These are phyloP conservation scores for Venturia pyrina DNA, from an alignment of 2,329 filamentous ascomycete species.

Conservation along the genomic window DNA sequence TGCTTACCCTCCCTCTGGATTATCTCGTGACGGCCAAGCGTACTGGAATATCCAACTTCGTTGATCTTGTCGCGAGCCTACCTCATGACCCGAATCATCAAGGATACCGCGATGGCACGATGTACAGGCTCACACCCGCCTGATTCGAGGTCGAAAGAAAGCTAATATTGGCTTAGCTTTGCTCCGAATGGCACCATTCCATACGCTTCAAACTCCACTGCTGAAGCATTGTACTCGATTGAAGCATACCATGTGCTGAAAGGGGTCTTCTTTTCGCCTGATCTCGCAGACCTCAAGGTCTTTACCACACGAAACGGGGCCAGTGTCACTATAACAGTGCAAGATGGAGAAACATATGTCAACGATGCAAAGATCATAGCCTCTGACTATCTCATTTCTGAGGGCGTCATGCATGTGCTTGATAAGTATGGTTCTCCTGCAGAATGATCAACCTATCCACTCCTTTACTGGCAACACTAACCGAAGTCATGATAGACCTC, in stretches of 20 bases:
- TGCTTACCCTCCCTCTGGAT: neutral
- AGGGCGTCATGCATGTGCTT: neutral
- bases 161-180: neutral
- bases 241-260: neutral
- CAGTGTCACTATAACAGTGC: neutral
- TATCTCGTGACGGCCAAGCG: neutral
- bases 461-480: neutral
- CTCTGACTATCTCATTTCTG: neutral
- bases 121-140: neutral
- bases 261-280: neutral
- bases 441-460: neutral
- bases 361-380: slow-evolving; percentile 1
- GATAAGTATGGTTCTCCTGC: neutral
- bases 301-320: neutral
- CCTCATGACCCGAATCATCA: neutral
- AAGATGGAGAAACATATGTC: neutral
- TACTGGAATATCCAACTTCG: neutral
- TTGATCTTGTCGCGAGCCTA: neutral
- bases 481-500: neutral
- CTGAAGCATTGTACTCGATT: neutral
- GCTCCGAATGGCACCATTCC: neutral
- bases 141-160: neutral
- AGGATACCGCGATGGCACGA: neutral
- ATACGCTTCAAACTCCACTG: neutral
- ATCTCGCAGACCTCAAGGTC: neutral